Evolutionary conservation across 2,329 filamentous ascomycete genomes (phyloP).

Genomic region (Colletotrichum endophyticum): DNA sequence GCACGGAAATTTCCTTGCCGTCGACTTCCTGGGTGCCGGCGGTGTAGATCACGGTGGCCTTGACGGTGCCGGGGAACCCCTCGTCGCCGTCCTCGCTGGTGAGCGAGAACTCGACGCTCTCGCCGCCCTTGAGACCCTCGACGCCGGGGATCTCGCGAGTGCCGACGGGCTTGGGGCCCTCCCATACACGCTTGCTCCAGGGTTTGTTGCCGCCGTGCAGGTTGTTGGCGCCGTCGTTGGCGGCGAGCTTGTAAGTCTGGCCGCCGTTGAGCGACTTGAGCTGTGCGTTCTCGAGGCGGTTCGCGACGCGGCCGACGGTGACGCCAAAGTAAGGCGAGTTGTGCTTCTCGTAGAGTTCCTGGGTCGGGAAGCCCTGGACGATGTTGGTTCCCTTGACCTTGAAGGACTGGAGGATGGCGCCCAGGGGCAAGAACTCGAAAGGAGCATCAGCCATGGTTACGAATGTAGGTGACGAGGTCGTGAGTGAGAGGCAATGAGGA

Average conservation of each 20-base stretch:
- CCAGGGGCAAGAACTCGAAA: slow-evolving; percentile 74
- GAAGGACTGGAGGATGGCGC: slow-evolving; percentile 83
- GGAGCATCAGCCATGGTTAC: slow-evolving; percentile 49
- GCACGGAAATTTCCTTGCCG: slow-evolving; percentile 69
- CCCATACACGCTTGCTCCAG: slow-evolving; percentile 82
- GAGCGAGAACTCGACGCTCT: slow-evolving; percentile 70
- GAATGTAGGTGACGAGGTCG: background rate
- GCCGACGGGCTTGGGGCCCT: slow-evolving; percentile 71
- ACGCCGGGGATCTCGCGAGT: slow-evolving; percentile 53
- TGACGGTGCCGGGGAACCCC: slow-evolving; percentile 86
- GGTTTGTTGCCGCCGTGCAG: slow-evolving; percentile 75
- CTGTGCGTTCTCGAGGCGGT: slow-evolving; percentile 76
- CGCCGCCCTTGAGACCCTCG: slow-evolving; percentile 60
- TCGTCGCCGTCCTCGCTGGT: slow-evolving; percentile 83
- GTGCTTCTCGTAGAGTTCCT: slow-evolving; percentile 75
- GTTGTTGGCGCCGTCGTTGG: slow-evolving; percentile 80
- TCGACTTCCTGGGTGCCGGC: slow-evolving; percentile 69
- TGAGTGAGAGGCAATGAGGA: background rate
- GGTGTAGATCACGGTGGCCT: slow-evolving; percentile 79
- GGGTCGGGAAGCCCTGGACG: slow-evolving; percentile 81
- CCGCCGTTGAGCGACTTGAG: slow-evolving; percentile 74
- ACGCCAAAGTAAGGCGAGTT: slow-evolving; percentile 88
- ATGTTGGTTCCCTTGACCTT: slow-evolving; percentile 81
- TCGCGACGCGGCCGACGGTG: slow-evolving; percentile 86
- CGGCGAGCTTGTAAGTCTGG: slow-evolving; percentile 70